Percentiles rank a stretch among this genome's conserved stretches.
phyloP scores from a whole-genome alignment of 225 moss, liverwort and hornwort species.

The Climacium dendroides region DNA sequence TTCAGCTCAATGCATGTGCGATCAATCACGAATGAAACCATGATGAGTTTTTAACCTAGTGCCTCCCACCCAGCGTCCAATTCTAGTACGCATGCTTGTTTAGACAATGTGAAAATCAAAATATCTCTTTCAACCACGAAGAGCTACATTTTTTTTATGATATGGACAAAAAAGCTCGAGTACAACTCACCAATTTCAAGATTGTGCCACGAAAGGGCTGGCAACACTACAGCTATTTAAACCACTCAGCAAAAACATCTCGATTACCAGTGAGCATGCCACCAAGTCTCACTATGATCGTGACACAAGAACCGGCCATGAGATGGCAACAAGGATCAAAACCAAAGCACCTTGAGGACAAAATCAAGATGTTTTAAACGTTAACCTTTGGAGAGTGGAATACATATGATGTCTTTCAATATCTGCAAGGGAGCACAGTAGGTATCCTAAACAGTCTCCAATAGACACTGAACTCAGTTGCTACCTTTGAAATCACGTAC shows the following conservation, averaged over 20 bases:
- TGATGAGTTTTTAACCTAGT: neutral
- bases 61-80: neutral
- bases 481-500: conserved; percentile 6
- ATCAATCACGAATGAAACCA: neutral
- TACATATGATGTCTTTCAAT: neutral
- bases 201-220: too few relatives aligned
- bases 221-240: conserved; percentile 46
- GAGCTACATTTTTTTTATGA: neutral
- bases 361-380: neutral
- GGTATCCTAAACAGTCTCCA: neutral
- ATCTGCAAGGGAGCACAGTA: neutral
- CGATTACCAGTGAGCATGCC: conserved; percentile 2
- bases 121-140: neutral
- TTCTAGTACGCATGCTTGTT: neutral
- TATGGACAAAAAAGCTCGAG: neutral
- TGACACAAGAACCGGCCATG: neutral
- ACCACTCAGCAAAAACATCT: conserved; percentile 4
- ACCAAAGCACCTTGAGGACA: neutral
- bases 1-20: neutral
- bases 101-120: neutral
- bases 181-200: neutral
- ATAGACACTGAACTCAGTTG: neutral
- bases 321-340: neutral
- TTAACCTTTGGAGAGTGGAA: neutral
- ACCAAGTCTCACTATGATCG: neutral